A percentile compares a stretch with the other conserved stretches of the same genome.
Evolutionary conservation across 2,329 filamentous ascomycete species (phyloP).

Genomic region (Dothistroma pini): DNA sequence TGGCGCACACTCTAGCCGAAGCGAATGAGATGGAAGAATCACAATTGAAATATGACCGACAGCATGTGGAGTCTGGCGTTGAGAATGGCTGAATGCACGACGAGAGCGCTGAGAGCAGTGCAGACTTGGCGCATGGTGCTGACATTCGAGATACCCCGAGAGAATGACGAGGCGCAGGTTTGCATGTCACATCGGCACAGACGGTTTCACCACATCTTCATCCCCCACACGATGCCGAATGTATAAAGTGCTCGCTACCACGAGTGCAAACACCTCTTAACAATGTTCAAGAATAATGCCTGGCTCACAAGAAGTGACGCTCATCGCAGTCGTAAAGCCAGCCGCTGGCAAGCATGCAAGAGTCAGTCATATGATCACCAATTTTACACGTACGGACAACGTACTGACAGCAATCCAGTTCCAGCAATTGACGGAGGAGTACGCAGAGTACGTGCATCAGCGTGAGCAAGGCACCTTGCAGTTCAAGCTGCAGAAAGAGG

Average conservation of each 20-base stretch:
- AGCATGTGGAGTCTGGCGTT: not conserved
- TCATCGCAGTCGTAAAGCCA: not conserved
- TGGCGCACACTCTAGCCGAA: conserved; percentile 18
- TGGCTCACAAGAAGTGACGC: not conserved
- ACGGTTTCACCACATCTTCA: not conserved
- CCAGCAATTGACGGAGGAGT: not conserved
- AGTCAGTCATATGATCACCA: not conserved
- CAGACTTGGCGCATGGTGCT: not conserved
- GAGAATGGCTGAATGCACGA: not conserved
- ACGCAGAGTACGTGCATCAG: not conserved
- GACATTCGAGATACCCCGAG: not conserved
- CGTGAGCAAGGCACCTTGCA: not conserved
- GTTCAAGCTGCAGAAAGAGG: not conserved
- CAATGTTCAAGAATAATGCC: not conserved
- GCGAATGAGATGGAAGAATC: not conserved
- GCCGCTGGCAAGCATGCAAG: not conserved
- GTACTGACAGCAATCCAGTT: not conserved
- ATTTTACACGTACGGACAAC: not conserved
- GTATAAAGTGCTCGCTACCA: not conserved
- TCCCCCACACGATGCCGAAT: not conserved
- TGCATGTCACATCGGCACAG: not conserved
- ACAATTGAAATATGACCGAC: not conserved
- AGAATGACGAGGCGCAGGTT: not conserved
- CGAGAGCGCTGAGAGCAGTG: not conserved
- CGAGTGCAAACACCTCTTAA: not conserved